phyloP scores from a whole-genome alignment of 2,329 filamentous ascomycete genomes.

The Calonectria crousiana region DNA sequence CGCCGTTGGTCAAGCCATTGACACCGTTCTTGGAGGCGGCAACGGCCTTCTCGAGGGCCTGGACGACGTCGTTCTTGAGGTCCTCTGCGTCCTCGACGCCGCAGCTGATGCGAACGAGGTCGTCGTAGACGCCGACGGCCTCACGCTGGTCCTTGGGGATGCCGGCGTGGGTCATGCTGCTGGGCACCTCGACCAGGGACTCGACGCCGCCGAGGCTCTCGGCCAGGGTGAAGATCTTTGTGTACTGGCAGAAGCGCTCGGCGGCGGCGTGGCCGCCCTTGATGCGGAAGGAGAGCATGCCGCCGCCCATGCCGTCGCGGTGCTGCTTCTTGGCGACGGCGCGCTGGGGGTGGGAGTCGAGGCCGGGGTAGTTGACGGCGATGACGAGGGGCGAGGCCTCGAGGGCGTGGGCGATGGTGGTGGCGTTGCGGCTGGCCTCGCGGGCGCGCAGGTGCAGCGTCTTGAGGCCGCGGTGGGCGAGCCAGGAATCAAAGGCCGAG shows the following conservation, averaged over 20 bases:
- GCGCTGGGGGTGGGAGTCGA: slow-evolving; percentile 88
- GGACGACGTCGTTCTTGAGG: slow-evolving; percentile 82
- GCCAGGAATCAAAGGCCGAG: slow-evolving; percentile 96
- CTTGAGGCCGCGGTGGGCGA: slow-evolving; percentile 96
- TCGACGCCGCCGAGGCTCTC: slow-evolving; percentile 95
- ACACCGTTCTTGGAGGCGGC: slow-evolving; percentile 42
- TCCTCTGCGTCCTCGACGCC: slow-evolving; percentile 93
- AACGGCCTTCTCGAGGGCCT: slow-evolving; percentile 84
- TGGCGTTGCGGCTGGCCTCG: slow-evolving; percentile 86
- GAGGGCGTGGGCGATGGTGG: slow-evolving; percentile 79
- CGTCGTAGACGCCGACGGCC: slow-evolving; percentile 93
- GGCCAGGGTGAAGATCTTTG: slow-evolving; percentile 91
- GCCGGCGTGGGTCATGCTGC: slow-evolving; percentile 96
- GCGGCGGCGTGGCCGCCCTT: slow-evolving; percentile 87
- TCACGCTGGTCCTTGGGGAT: slow-evolving; percentile 93
- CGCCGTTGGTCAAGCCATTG: slow-evolving; percentile 35
- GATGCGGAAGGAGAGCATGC: slow-evolving; percentile 98
- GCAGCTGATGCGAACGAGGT: slow-evolving; percentile 92
- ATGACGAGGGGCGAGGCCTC: slow-evolving; percentile 85
- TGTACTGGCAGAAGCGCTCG: slow-evolving; percentile 91
- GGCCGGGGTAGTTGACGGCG: slow-evolving; percentile 94
- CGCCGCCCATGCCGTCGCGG: slow-evolving; percentile 92
- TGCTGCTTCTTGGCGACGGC: slow-evolving; percentile 90
- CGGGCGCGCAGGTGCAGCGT: slow-evolving; percentile 93
- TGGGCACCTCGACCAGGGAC: slow-evolving; percentile 90